phyloP scores from a whole-genome alignment of 1,284 basidiomycete species.

The Athelia sp. region DNA sequence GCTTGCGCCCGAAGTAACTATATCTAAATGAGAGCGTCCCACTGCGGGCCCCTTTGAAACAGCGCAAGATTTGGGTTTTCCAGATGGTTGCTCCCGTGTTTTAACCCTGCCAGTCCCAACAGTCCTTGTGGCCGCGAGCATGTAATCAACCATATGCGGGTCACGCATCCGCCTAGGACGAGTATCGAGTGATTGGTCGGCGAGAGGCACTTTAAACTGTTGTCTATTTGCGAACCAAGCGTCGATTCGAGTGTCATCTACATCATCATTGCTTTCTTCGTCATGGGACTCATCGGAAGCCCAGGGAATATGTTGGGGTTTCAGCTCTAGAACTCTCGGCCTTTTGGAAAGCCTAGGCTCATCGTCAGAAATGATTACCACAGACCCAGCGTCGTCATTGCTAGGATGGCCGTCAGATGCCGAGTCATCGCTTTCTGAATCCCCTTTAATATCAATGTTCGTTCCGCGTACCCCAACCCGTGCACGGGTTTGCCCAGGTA shows the following conservation, averaged over 20 bases:
- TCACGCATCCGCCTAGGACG: conserved; percentile 22
- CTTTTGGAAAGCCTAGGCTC: conserved; percentile 1
- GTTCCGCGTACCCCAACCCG: conserved; percentile 24
- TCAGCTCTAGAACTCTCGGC: conserved; percentile 6
- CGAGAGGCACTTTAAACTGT: conserved; percentile 8
- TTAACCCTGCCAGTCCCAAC: conserved; percentile 15
- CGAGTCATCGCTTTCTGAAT: conserved; percentile 39
- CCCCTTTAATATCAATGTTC: conserved; percentile 36
- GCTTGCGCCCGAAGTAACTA: conserved; percentile 31
- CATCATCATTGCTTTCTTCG: conserved; percentile 20
- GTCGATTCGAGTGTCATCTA: conserved; percentile 23
- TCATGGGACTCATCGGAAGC: conserved; percentile 21
- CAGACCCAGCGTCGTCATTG: conserved; percentile 4
- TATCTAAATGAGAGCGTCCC: conserved; percentile 16
- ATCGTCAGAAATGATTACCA: not conserved
- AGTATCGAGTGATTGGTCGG: conserved; percentile 8
- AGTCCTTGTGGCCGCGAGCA: conserved; percentile 41
- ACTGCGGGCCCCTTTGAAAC: conserved; percentile 6
- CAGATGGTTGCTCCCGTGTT: conserved; percentile 11
- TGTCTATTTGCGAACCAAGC: conserved; percentile 24
- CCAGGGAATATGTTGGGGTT: conserved; percentile 15
- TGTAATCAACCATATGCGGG: conserved; percentile 51
- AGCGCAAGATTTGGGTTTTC: conserved; percentile 6
- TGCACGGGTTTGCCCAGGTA: conserved; percentile 41
- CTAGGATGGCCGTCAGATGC: conserved; percentile 20